Evolutionary conservation across 129 eudicot genomes (phyloP).

Genomic region (Centrapalus pauciflorus): DNA sequence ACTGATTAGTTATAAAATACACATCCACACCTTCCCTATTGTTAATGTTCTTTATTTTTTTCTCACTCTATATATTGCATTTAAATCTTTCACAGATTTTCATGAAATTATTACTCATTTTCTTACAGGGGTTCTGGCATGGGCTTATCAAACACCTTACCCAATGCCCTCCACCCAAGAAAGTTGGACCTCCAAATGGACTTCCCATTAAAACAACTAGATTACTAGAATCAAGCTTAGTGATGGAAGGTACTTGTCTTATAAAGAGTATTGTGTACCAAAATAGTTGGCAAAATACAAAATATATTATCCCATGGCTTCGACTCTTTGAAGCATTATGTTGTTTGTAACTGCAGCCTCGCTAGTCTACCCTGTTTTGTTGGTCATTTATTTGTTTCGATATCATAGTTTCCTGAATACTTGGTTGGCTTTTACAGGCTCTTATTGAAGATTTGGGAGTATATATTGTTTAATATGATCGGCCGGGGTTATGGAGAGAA

Average conservation of each 20-base stretch:
- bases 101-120: conserved; percentile 35
- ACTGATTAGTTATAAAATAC: no score
- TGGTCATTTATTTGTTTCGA: neutral
- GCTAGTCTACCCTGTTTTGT: neutral
- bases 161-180: conserved; percentile 61
- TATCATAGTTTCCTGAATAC: neutral
- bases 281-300: conserved; percentile 47
- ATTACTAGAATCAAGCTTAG: conserved; percentile 48
- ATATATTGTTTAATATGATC: conserved; percentile 48
- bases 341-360: conserved; percentile 30
- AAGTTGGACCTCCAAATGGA: conserved; percentile 49
- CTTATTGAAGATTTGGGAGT: conserved; percentile 37
- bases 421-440: conserved; percentile 21
- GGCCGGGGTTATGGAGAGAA: conserved; percentile 74
- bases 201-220: conserved; percentile 63
- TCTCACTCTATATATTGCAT: no score
- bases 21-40: no score
- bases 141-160: conserved; percentile 44
- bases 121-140: conserved; percentile 49
- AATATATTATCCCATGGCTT: conserved; percentile 53
- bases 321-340: conserved; percentile 44
- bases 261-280: conserved; percentile 51
- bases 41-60: no score
- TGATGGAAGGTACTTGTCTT: conserved; percentile 66
- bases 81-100: conserved; percentile 42